Evolutionary conservation across 176 grass and related monocot genomes (phyloP), one percentile per base, ranked within the genome.

Genomic region (Avena insularis): DNA sequence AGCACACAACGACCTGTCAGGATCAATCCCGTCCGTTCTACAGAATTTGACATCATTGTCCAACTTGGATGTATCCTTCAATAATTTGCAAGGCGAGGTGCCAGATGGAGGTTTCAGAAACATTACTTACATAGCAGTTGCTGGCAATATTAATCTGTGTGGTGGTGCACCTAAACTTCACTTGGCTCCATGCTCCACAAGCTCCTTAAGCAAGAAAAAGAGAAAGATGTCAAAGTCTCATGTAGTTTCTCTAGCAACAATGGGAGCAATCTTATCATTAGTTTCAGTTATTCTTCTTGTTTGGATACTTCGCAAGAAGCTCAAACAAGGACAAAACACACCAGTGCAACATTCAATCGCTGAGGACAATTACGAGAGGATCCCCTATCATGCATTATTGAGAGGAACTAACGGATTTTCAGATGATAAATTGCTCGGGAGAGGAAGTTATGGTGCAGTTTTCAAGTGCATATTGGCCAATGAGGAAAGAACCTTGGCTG

Each of bases 371-470:
- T 71, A 71, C 17, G 8, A 71, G 67, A 71, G 67, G 19, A 71
- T 71, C 35, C 67, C 67, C 1, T 71, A 43, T 71, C 35, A 71
- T 43, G 35, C 35, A 71, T 20, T 71, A 38, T 11, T 43, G 67
- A 71, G 35, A 43, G 67, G 67, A 71, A 71, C 67, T 71, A 71
- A 20, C 15, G 16, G 67, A 71, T 43, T 71, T 19, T 71, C 67
- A 43, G 67, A 71, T 10, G 67, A 40, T 8, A 67, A 35, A 3
- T 67, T 67, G 29, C 64, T 67, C 29, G 64, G 64, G 14, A 67
- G 64, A 67, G 29, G 64, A 67, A 67, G 64, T 67, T 67, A 67
- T 6, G 64, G 64, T 36, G 64, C 29, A 9, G 64, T 67, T 35
- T 67, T 35, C 29, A 67, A 67, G 29, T 66, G 63, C 12, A 33